phyloP scores from a whole-genome alignment of 805 yeast genomes.

The Spathaspora gorwiae region DNA sequence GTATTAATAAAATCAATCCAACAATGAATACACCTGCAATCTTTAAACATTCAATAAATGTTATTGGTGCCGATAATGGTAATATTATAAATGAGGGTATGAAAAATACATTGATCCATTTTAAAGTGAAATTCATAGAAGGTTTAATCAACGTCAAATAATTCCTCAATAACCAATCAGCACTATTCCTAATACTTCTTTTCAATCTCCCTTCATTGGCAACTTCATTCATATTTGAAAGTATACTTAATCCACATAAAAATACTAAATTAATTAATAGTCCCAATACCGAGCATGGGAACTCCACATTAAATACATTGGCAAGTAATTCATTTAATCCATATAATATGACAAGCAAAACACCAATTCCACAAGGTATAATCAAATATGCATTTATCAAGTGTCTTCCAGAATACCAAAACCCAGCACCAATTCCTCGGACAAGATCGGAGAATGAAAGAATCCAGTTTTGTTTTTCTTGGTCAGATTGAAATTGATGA shows the following conservation, averaged over 20 bases:
- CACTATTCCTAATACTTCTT: constrained; percentile 10
- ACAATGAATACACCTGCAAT: constrained; percentile 70
- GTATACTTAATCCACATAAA: constrained; percentile 34
- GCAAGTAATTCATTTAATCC: constrained; percentile 48
- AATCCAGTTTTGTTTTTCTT: too few species aligned
- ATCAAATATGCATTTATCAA: constrained; percentile 41
- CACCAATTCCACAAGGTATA: constrained; percentile 46
- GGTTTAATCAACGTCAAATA: constrained; percentile 44
- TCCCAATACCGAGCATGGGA: constrained; percentile 69
- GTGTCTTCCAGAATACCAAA: constrained; percentile 31
- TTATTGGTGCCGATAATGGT: constrained; percentile 62
- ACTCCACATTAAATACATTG: constrained; percentile 42
- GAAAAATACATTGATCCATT: constrained; percentile 78
- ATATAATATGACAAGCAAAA: constrained; percentile 44
- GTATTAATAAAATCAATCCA: constrained; percentile 52
- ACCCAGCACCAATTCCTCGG: constrained; percentile 23
- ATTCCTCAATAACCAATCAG: constrained; percentile 20
- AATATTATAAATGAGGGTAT: constrained; percentile 72
- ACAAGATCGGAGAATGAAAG: constrained; percentile 3
- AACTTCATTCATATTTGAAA: constrained; percentile 9
- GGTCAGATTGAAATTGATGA: too few species aligned
- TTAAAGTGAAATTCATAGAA: constrained; percentile 63
- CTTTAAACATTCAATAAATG: constrained; percentile 63
- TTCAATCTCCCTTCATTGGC: constrained; percentile 5
- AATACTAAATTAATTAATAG: constrained; percentile 56